Base-by-base conservation (phyloP, 768 basidiomycete species). In the Sarcomyxa edulis region DNA sequence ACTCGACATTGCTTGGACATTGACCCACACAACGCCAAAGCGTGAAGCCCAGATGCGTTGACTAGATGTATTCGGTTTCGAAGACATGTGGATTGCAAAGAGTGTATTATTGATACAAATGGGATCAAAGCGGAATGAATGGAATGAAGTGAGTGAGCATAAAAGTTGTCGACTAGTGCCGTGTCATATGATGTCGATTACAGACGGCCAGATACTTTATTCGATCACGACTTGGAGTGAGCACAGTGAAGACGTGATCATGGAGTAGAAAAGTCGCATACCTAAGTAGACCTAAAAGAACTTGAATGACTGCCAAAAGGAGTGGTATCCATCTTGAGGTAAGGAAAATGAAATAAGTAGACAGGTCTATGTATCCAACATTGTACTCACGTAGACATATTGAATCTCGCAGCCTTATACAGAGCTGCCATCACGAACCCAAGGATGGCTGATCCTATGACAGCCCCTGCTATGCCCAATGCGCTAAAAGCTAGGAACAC, bases 351-450 rank as follows among this genome's bases (percentile, higher is more conserved):
- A 12, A 4, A 16, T n/a, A 11, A 6, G 18, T 19, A 3, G 22
- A 20, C 18, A 19, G 27, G 18, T 35, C 25, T 32, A 11, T 33
- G 35, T 22, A 25, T 39, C 30, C 31, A 43, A 19, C 25, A 5
- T 34, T 22, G n/a, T 15, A 54, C 68, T 27, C 48, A 74, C 67
- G 73, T 74, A 15, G 72, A 74, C 68, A 76, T 71, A 37, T 69
- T 62, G 32, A 68, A 74, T 32, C 62, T 48, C 11, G 54, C 71
- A 1, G 72, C 61, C 39, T 59, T 60, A 51, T 61, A 76, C 23
- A 76, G 43, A 7, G 66, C 72, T 24, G 61, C 61, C n/a, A 65
- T 52, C n/a, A 61, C 52, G 39, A 69, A 70, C 1, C 71, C 69
- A 24, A 72, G 43, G 5, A 75, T 58, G 4, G 67, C 68, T 8